Conservation (phyloP, 805 yeast genomes). For the Kodamaea leandrae region DNA sequence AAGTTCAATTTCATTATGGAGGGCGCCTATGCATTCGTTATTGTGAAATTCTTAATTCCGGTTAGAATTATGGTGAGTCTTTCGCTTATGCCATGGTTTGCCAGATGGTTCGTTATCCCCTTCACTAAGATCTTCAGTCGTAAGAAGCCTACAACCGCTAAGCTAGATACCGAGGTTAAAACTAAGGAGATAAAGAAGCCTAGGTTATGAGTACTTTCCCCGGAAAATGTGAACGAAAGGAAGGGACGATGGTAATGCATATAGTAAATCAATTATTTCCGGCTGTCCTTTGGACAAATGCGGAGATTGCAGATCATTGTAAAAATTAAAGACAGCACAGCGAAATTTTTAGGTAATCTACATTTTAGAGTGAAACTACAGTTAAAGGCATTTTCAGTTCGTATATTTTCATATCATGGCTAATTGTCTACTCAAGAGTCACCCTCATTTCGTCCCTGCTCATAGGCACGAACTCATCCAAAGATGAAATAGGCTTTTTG, state of each 20-base stretch:
- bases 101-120: slow-evolving; percentile 51
- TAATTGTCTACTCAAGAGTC: slow-evolving; percentile 28
- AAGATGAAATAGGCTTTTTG: slow-evolving; percentile 14
- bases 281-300: too few species aligned
- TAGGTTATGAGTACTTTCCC: slow-evolving; percentile 26
- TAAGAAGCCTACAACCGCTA: slow-evolving; percentile 2
- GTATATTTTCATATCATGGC: slow-evolving; percentile 6
- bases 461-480: slow-evolving; percentile 42
- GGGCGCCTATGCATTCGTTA: slow-evolving; percentile 73
- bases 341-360: too few species aligned
- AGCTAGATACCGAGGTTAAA: slow-evolving; percentile 6
- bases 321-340: too few species aligned
- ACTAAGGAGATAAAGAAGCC: slow-evolving; percentile 34
- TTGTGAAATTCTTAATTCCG: slow-evolving; percentile 61
- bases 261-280: too few species aligned
- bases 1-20: slow-evolving; percentile 57
- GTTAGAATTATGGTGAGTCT: slow-evolving; percentile 50
- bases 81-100: slow-evolving; percentile 56
- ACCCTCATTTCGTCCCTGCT: slow-evolving; percentile 30
- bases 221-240: too few species aligned
- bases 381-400: neutral
- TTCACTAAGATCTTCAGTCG: slow-evolving; percentile 27
- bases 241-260: too few species aligned
- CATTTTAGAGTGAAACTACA: too few species aligned
- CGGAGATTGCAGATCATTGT: too few species aligned